Evolutionary conservation across 306 rosid species (phyloP).

Genomic region (Heteromeles arbutifolia): DNA sequence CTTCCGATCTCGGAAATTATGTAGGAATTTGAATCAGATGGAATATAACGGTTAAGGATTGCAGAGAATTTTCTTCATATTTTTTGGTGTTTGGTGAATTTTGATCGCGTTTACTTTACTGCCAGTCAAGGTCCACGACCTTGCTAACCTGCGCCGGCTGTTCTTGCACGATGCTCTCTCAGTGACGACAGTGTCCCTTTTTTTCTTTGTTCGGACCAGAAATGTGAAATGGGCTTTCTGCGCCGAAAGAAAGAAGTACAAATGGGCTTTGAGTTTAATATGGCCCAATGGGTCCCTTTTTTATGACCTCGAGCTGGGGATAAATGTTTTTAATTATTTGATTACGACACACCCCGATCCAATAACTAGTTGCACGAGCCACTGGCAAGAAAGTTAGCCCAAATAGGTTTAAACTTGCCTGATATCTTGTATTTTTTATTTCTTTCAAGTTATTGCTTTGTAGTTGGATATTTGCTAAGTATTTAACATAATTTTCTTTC

Average conservation of each 20-base stretch:
- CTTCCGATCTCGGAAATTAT: constrained; percentile 1
- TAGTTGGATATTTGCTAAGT: too few species aligned
- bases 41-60: not conserved
- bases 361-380: too few species aligned
- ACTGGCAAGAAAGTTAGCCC: too few species aligned
- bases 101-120: constrained; percentile 5
- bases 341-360: too few species aligned
- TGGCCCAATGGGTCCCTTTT: not conserved
- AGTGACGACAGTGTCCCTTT: not conserved
- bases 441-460: too few species aligned
- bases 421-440: too few species aligned
- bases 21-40: not conserved
- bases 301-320: too few species aligned
- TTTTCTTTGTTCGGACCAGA: not conserved
- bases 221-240: not conserved
- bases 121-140: not conserved
- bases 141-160: not conserved
- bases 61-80: not conserved
- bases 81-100: not conserved
- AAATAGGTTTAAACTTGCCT: too few species aligned
- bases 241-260: not conserved
- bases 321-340: too few species aligned
- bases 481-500: too few species aligned
- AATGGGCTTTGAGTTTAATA: not conserved
- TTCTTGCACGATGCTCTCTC: not conserved